Conservation (phyloP, 1,139 yeast genomes). For the Blastobotrys persicus region DNA sequence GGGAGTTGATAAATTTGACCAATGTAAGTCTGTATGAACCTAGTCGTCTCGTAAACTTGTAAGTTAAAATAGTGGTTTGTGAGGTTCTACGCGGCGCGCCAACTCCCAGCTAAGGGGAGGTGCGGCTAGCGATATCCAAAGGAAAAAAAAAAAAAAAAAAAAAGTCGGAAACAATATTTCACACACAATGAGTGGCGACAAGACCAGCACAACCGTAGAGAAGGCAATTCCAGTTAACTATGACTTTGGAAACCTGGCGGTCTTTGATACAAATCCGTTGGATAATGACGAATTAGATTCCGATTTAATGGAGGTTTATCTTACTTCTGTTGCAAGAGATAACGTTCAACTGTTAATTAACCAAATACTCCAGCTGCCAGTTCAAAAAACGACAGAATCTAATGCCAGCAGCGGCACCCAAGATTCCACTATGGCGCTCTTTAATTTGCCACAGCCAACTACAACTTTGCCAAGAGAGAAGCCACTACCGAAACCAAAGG, state of each 20-base stretch:
- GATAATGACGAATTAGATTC: constrained; percentile 74
- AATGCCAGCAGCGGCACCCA: constrained; percentile 52
- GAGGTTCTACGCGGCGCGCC: no score
- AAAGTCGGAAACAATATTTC: no score
- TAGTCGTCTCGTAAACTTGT: no score
- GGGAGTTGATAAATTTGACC: no score
- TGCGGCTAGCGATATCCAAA: background rate
- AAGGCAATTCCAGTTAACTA: constrained; percentile 82
- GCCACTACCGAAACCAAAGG: constrained; percentile 87
- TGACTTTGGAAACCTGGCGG: constrained; percentile 85
- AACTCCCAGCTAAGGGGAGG: constrained; percentile 21
- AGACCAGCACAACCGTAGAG: constrained; percentile 48
- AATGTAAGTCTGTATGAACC: no score
- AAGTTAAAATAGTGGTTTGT: no score
- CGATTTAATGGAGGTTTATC: constrained; percentile 58
- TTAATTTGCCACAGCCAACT: constrained; percentile 80
- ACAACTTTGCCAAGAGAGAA: constrained; percentile 92
- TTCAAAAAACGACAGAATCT: constrained; percentile 78
- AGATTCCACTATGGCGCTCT: constrained; percentile 74
- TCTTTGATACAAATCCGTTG: constrained; percentile 75
- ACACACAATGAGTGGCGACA: constrained; percentile 1
- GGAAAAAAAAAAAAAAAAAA: background rate
- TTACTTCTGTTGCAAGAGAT: constrained; percentile 77
- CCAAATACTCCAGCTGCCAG: constrained; percentile 85
- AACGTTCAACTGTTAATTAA: constrained; percentile 87